phyloP scores from a whole-genome alignment of 768 basidiomycete genomes.

The Jaapia argillacea region DNA sequence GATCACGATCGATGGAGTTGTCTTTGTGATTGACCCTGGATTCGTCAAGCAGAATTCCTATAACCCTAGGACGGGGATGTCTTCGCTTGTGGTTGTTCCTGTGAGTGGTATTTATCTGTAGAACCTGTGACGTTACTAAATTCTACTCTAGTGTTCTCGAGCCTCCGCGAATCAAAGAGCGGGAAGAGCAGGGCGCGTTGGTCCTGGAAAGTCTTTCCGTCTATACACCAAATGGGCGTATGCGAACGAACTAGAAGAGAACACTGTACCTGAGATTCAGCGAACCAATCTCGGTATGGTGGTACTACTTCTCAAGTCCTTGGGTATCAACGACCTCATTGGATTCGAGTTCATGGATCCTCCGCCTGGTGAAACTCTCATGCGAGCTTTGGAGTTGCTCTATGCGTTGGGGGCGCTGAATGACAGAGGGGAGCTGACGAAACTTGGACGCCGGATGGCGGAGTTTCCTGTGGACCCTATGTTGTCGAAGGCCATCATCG shows the following conservation, averaged over 20 bases:
- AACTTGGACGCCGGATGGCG: slow-evolving; percentile 93
- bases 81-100: slow-evolving; percentile 90
- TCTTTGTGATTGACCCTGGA: slow-evolving; percentile 98
- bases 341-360: slow-evolving; percentile 99
- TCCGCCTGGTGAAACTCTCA: slow-evolving; percentile 94
- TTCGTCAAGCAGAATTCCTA: slow-evolving; percentile 99
- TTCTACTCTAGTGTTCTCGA: slow-evolving; percentile 65
- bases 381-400: slow-evolving; percentile 85
- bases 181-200: slow-evolving; percentile 94
- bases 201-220: slow-evolving; percentile 97
- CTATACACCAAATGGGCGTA: slow-evolving; percentile 99
- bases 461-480: slow-evolving; percentile 99
- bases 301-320: slow-evolving; percentile 87
- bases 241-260: slow-evolving; percentile 89
- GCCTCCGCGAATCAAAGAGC: slow-evolving; percentile 97
- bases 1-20: slow-evolving; percentile 98
- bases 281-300: slow-evolving; percentile 97
- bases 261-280: slow-evolving; percentile 97
- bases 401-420: slow-evolving; percentile 96
- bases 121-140: slow-evolving; percentile 1
- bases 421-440: slow-evolving; percentile 94
- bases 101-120: slow-evolving; percentile 33
- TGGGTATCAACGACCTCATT: slow-evolving; percentile 97
- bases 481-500: slow-evolving; percentile 92
- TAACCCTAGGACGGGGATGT: slow-evolving; percentile 98